phyloP scores from a whole-genome alignment of 495 filamentous ascomycete genomes.

The Emericellopsis terricola region DNA sequence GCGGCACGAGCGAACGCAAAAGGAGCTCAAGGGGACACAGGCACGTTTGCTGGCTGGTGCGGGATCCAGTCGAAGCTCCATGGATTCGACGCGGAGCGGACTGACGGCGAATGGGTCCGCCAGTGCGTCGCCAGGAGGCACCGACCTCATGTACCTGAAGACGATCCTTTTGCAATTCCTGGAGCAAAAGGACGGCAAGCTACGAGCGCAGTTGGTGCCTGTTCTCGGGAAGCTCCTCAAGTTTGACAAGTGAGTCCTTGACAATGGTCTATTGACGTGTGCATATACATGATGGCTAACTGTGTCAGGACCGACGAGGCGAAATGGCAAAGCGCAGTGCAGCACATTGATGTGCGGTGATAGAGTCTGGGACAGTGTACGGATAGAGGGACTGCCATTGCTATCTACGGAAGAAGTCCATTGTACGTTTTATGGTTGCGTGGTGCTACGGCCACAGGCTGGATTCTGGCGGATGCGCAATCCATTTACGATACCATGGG shows the following conservation, averaged over 20 bases:
- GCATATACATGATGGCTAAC: not conserved
- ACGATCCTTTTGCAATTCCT: conserved; percentile 89
- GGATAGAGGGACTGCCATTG: too few species aligned
- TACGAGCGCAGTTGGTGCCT: conserved; percentile 79
- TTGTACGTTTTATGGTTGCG: too few species aligned
- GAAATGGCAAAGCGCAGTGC: conserved; percentile 72
- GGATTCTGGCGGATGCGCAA: too few species aligned
- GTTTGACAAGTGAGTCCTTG: conserved; percentile 63
- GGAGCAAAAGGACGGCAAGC: conserved; percentile 82
- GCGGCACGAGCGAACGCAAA: conserved; percentile 63
- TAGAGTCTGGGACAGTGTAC: too few species aligned
- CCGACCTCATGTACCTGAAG: conserved; percentile 82
- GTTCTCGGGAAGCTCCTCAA: conserved; percentile 79
- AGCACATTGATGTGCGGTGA: conserved; percentile 14
- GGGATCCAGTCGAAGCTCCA: conserved; percentile 21
- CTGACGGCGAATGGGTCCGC: conserved; percentile 20
- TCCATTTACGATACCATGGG: too few species aligned
- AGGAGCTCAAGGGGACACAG: conserved; percentile 32
- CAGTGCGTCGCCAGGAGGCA: conserved; percentile 12
- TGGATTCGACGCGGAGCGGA: conserved; percentile 40
- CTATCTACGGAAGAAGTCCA: too few species aligned
- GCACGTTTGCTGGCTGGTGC: conserved; percentile 11
- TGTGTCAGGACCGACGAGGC: conserved; percentile 66
- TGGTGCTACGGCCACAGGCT: too few species aligned
- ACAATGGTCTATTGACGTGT: not conserved